Evolutionary conservation across 768 basidiomycete genomes (phyloP), one percentile per base, ranked within the genome.

Genomic region (Boletus insuetus): DNA sequence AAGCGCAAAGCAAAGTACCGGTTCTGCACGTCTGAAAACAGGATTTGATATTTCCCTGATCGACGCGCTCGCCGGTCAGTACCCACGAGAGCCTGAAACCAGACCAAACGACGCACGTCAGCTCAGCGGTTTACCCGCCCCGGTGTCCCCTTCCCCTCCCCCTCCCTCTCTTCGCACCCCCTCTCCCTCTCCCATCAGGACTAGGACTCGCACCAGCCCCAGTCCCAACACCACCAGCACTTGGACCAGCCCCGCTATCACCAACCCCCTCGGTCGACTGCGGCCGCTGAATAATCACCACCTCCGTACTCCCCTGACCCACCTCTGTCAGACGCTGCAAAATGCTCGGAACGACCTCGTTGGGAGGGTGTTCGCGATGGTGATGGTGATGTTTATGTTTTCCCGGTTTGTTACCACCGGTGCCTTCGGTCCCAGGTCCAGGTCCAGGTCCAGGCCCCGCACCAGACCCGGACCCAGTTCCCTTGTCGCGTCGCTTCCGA

Each of bases 401-500:
- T 4, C 57, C 60, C 3, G 31, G 24, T 26, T 53, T 62, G 0
- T 46, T 49, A 37, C 32, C n/a, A 9, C 19, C 17, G 3, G 17
- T 12, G 35, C 40, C 22, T 22, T 46, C 46, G 13, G 32, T 29
- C 19, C 24, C 24, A 17, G 19, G 19, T 4, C 44, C 12, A 16
- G 13, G n/a, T 17, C n/a, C 14, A 12, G 38, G 17, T n/a, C 38
- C 38, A n/a, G 35, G 35, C 13, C 38, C 38, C 14, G 48, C 34
- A 17, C 39, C 41, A 19, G 46, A 38, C 13, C 67, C 64, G 38
- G 32, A 12, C 12, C 34, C 13, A 0, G 6, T 13, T 14, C 69
- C 69, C 56, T 63, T 74, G 61, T 75, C 76, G 10, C 69, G 70
- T 37, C 59, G 64, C 63, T 72, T 76, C 19, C 73, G 66, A 24